Base-by-base conservation (phyloP, 352 stramenopile genomes). In the Blastocystis sp. region DNA sequence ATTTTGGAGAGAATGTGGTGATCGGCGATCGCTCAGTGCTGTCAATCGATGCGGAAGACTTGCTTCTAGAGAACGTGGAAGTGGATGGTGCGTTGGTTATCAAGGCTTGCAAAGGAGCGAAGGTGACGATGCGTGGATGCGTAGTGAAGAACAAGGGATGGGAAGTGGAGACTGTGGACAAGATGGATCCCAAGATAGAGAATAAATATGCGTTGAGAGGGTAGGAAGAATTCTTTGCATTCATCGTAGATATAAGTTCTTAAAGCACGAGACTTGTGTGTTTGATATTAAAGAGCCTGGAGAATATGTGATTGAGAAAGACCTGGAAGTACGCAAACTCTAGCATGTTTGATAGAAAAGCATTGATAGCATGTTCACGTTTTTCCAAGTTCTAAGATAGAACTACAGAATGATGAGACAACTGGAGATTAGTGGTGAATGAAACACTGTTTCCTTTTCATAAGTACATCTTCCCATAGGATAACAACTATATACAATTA, bases 51-150 rank as follows among this genome's bases (percentile, higher is more conserved):
- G 94, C 92, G 50, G 76, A 92, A 39, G 92, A 93, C 34, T 90
- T 96, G 43, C 90, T 90, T 1, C 92, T 96, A 79, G 91, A 95
- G 90, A 93, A 91, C 76, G 90, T 95, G 56, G 88, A 94, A 64
- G 81, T 96, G 18, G 93, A 96, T 91, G 94, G 94, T 55, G 91
- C 91, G 45, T 90, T 95, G 16, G 78, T 94, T 13, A 90, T 96
- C 79, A 91, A 94, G 47, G 92, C 91, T n/a, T 91, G 91, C 76
- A 87, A 92, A 8, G 91, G 92, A 56, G 92, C 92, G 64, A 90
- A 90, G 62, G 91, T 93, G 13, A 87, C 91, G 11, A 92, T 95
- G 76, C 76, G 90, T 26, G 91, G 93, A 87, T 79, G 94, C 30
- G 81, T 79, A 18, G 91, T 96, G 1, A 91, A 91, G 73, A 95